phyloP scores from a whole-genome alignment of 257 asterid genomes.

The Knoxia roxburghii region DNA sequence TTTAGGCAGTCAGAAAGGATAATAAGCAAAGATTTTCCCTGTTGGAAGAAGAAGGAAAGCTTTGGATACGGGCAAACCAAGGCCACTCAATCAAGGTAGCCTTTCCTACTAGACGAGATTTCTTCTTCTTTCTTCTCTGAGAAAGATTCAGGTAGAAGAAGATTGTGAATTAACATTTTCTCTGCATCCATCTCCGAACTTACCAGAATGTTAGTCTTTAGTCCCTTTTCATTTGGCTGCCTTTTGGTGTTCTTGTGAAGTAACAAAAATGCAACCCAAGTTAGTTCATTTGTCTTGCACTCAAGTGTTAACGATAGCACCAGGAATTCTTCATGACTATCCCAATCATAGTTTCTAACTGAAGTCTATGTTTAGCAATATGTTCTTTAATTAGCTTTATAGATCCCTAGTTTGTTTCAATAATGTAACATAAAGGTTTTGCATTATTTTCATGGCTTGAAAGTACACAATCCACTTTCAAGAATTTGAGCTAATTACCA shows the following conservation, averaged over 20 bases:
- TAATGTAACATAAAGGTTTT: not conserved
- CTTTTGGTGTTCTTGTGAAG: not conserved
- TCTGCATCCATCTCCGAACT: not conserved
- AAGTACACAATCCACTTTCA: not conserved
- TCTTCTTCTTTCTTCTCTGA: not conserved
- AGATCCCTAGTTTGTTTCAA: not conserved
- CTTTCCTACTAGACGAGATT: constrained; percentile 5
- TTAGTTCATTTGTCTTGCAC: not conserved
- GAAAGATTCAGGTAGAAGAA: not conserved
- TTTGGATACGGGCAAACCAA: constrained; percentile 90
- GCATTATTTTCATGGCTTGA: not conserved
- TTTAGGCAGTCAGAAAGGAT: constrained; percentile 75
- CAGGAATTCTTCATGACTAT: not conserved
- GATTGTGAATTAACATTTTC: not conserved
- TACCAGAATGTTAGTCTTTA: not conserved
- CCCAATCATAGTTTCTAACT: too few relatives aligned
- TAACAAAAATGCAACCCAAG: not conserved
- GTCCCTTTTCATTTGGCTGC: not conserved
- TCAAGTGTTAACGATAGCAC: not conserved
- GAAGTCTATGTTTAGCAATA: not conserved
- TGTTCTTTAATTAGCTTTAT: not conserved
- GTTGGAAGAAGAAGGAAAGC: constrained; percentile 78
- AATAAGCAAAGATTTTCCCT: constrained; percentile 83
- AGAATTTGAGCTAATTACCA: not conserved
- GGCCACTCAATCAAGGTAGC: constrained; percentile 72